These are phyloP conservation scores for Ambrosia artemisiifolia DNA, from an alignment of 129 eudicot genomes.

Conservation along the genomic window DNA sequence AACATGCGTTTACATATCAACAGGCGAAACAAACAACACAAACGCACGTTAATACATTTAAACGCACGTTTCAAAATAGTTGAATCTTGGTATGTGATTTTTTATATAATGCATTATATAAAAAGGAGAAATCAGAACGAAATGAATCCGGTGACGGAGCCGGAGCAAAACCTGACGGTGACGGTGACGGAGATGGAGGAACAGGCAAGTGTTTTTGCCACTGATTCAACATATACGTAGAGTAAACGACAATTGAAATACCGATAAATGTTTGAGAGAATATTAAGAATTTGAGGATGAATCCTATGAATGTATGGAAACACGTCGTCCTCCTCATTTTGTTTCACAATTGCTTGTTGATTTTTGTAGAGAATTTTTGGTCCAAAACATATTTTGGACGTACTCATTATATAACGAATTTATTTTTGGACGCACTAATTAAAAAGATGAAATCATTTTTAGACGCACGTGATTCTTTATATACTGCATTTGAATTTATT, in stretches of 20 bases:
- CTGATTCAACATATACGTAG: slow-evolving; percentile 64
- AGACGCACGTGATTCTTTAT: no score
- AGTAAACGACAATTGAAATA: slow-evolving; percentile 56
- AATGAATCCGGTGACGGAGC: slow-evolving; percentile 32
- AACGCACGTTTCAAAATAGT: no score
- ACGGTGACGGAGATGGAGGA: slow-evolving; percentile 22
- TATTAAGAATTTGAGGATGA: slow-evolving; percentile 64
- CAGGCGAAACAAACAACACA: no score
- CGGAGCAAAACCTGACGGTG: slow-evolving; percentile 26
- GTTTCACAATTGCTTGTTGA: neutral
- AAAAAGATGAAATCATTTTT: no score
- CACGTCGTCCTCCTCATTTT: slow-evolving; percentile 62
- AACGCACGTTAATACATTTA: no score
- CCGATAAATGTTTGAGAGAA: slow-evolving; percentile 66
- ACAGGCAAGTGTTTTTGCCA: slow-evolving; percentile 52
- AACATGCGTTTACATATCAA: no score
- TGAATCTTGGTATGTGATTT: no score
- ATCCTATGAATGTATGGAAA: slow-evolving; percentile 63
- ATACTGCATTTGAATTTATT: no score
- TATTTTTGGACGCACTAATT: no score
- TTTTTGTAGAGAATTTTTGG: neutral
- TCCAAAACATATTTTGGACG: no score
- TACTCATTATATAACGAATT: no score
- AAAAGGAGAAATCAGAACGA: slow-evolving; percentile 3
- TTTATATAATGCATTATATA: no score